Percentiles rank a stretch among this genome's conserved stretches.
Evolutionary conservation across 1,284 basidiomycete species (phyloP).

Genomic region (Ustilago trichophora): DNA sequence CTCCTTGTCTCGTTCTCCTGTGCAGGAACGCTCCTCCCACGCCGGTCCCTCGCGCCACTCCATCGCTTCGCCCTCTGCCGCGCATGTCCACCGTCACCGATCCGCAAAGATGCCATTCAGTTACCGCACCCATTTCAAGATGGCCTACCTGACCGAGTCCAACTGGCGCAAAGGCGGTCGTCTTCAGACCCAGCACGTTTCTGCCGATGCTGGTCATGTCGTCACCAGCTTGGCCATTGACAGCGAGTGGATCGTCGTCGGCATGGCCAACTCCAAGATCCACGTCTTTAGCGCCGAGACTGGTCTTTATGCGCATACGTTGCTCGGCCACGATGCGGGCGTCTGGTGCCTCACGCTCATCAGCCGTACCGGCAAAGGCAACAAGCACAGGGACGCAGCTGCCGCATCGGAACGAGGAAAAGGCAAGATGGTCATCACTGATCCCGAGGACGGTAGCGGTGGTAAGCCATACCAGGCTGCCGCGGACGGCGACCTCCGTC

Average conservation of each 20-base stretch:
- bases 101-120: constrained; percentile 68
- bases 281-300: constrained; percentile 85
- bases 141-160: constrained; percentile 78
- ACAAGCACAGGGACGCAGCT: constrained; percentile 1
- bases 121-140: constrained; percentile 78
- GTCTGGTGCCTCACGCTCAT: constrained; percentile 90
- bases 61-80: constrained; percentile 7
- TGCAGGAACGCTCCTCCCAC: constrained; percentile 9
- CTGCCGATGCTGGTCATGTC: constrained; percentile 74
- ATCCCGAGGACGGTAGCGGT: constrained; percentile 46
- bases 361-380: constrained; percentile 31
- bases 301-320: constrained; percentile 79
- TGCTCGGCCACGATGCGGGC: constrained; percentile 85
- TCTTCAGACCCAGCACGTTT: constrained; percentile 77
- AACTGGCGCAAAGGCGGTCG: constrained; percentile 87
- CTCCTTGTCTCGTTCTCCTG: constrained; percentile 1
- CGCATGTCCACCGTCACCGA: constrained; percentile 23
- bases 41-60: constrained; percentile 20
- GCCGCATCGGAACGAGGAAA: constrained; percentile 21
- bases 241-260: constrained; percentile 84
- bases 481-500: constrained; percentile 46
- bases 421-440: constrained; percentile 48
- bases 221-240: constrained; percentile 89
- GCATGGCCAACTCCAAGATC: constrained; percentile 86
- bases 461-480: constrained; percentile 46